Evolutionary conservation across 345 rosid genomes (phyloP).

Genomic region (Salix dunnii): DNA sequence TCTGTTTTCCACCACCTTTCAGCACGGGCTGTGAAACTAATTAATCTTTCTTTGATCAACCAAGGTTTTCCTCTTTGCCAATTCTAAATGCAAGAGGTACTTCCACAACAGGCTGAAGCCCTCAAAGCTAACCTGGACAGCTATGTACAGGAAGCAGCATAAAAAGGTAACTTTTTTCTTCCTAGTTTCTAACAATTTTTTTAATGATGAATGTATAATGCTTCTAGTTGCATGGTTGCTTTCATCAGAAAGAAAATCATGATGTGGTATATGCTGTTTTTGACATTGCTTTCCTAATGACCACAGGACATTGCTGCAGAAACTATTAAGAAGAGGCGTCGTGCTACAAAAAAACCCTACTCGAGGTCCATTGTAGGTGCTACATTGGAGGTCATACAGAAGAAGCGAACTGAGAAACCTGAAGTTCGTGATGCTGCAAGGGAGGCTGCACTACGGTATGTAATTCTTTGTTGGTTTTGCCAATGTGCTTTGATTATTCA

Average conservation of each 20-base stretch:
- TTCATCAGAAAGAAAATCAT: neutral
- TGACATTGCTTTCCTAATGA: neutral
- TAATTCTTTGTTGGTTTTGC: neutral
- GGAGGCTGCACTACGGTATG: slow-evolving; percentile 56
- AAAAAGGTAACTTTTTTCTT: slow-evolving; percentile 43
- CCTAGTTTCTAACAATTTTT: neutral
- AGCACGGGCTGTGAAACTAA: neutral
- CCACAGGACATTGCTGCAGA: slow-evolving; percentile 56
- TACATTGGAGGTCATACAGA: slow-evolving; percentile 67
- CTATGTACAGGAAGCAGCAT: slow-evolving; percentile 70
- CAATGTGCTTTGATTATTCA: neutral
- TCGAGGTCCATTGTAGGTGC: slow-evolving; percentile 76
- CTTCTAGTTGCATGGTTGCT: neutral
- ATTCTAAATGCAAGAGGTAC: slow-evolving; percentile 90
- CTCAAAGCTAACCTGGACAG: slow-evolving; percentile 83
- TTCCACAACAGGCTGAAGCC: slow-evolving; percentile 93
- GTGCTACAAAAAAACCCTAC: slow-evolving; percentile 59
- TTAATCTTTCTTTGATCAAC: neutral
- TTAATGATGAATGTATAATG: neutral
- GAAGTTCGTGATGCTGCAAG: slow-evolving; percentile 70
- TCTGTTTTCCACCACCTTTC: neutral
- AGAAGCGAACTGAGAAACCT: slow-evolving; percentile 60
- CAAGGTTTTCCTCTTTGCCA: slow-evolving; percentile 83
- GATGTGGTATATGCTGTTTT: neutral
- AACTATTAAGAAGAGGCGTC: slow-evolving; percentile 57